Conservation (phyloP, 2,329 filamentous ascomycete genomes). For the Claviceps sp. region DNA sequence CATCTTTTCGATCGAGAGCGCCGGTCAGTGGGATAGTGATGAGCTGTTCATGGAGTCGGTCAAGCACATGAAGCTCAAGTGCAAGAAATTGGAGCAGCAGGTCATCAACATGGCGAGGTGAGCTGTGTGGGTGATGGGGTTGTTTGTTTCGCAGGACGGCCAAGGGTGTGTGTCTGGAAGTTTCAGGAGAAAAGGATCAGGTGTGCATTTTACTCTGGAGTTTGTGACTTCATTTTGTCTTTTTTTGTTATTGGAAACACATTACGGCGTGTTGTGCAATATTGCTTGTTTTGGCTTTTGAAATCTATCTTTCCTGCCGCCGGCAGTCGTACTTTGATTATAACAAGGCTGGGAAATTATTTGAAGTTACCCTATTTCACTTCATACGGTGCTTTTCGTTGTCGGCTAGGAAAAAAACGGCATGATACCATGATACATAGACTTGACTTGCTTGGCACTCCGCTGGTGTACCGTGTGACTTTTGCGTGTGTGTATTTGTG, state of each 20-base stretch:
- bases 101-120: constrained; percentile 50
- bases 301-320: too few relatives aligned
- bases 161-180: too few relatives aligned
- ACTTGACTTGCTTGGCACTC: background rate
- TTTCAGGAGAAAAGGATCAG: too few relatives aligned
- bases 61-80: constrained; percentile 75
- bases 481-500: background rate
- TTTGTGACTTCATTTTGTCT: background rate
- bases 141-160: too few relatives aligned
- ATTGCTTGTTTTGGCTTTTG: too few relatives aligned
- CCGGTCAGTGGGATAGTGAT: constrained; percentile 89
- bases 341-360: background rate
- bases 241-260: background rate
- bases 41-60: constrained; percentile 85
- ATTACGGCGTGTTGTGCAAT: too few relatives aligned
- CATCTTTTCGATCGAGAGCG: constrained; percentile 91
- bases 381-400: background rate
- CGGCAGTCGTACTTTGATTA: too few relatives aligned
- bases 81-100: constrained; percentile 56
- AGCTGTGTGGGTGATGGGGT: background rate
- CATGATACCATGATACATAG: constrained; percentile 20
- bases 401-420: constrained; percentile 16
- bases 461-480: too few relatives aligned
- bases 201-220: background rate
- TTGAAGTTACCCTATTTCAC: background rate